phyloP scores from a whole-genome alignment of 257 asterid genomes.

The Eucommia ulmoides region DNA sequence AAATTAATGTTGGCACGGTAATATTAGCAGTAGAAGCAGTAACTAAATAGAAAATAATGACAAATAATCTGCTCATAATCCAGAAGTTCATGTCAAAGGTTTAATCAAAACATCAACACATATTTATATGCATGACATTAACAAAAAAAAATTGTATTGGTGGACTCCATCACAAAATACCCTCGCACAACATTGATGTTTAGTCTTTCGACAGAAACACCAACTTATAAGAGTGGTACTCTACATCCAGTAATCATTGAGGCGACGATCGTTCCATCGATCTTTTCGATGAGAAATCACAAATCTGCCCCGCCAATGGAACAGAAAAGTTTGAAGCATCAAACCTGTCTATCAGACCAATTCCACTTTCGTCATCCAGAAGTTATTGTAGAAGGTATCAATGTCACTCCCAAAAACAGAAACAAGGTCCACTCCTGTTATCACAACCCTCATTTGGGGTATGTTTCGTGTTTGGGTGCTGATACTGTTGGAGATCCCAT shows the following conservation, averaged over 20 bases:
- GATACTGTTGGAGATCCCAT: constrained; percentile 18
- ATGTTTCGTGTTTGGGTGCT: constrained; percentile 29
- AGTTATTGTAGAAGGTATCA: constrained; percentile 29
- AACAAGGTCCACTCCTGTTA: constrained; percentile 41
- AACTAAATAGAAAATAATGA: too few species aligned
- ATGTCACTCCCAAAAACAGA: constrained; percentile 38
- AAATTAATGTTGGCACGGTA: too few species aligned
- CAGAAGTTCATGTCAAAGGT: too few species aligned
- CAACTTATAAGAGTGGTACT: too few species aligned
- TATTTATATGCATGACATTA: too few species aligned
- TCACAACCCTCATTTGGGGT: constrained; percentile 35
- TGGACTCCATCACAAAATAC: too few species aligned
- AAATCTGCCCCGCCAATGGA: constrained; percentile 34
- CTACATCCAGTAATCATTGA: constrained; percentile 36
- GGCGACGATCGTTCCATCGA: constrained; percentile 28
- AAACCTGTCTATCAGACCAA: constrained; percentile 26
- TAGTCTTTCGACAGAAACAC: too few species aligned
- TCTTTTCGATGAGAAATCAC: constrained; percentile 28
- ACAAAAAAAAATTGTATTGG: too few species aligned
- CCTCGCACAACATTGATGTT: too few species aligned
- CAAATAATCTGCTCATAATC: too few species aligned
- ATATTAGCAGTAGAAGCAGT: too few species aligned
- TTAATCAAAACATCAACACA: too few species aligned
- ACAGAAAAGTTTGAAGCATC: constrained; percentile 29
- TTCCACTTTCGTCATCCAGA: constrained; percentile 36